Evolutionary conservation across 2,329 filamentous ascomycete species (phyloP), one percentile per base, ranked within the genome.

Genomic region (Sarocladiaceae sp.): DNA sequence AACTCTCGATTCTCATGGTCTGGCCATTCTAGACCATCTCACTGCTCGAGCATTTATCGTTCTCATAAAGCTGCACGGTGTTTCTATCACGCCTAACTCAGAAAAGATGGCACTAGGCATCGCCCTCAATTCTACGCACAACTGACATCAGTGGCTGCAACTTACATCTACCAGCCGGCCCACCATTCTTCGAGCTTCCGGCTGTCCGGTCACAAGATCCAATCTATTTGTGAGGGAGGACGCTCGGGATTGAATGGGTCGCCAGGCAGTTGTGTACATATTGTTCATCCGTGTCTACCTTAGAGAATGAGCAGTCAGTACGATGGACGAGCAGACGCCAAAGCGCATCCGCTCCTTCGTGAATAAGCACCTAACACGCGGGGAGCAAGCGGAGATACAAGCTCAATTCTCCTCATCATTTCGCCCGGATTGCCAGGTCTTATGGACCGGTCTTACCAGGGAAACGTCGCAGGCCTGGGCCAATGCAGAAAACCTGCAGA

Each of bases 361-460:
- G 9, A 13, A 29, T 7, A 13, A 7, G 26, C 26, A 29, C 13
- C 26, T 29, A 13, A 29, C 26, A 9, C 7, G 9, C 13, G 26
- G 13, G 13, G 26, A 29, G 26, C 9, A 7, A 29, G 7, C 26
- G 26, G 13, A 13, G 13, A 9, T 29, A 29, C 26, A 13, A 29
- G 26, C 7, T 13, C 26, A 29, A 13, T 29, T 29, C 26, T 29
- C 26, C 7, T 9, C 9, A 13, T 29, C 26, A 13, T 29, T 29
- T 13, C 13, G 26, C 13, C 7, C 7, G 13, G 13, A 29, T 29
- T 13, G 20, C 12, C 50, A 55, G 15, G 24, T 55, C 0, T 29
- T 55, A 12, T 55, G 47, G 52, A 55, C 47, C 15, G 53, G 53
- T 19, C 52, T 51, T 42, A 3, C 12, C 1, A 47, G 31, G 12